Base-by-base conservation (phyloP, 257 asterid genomes). In the Cinchona pubescens region DNA sequence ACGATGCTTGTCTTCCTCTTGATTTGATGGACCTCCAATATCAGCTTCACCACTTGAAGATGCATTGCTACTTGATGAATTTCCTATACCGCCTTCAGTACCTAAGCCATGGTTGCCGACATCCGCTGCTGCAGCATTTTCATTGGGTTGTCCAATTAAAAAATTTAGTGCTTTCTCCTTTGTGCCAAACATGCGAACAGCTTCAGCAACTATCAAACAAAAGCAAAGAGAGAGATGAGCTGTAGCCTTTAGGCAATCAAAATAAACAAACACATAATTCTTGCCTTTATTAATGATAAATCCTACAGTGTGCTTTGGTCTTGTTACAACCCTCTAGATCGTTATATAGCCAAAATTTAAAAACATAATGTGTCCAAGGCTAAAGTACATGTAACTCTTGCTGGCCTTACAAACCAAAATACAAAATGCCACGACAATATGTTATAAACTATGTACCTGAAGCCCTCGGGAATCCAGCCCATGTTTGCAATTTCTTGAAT, bases 401-500 rank as follows among this genome's bases (percentile, higher is more conserved):
- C 25, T 19, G 58, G 25, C 58, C 5, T 51, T 23, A 53, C 5
- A 23, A 2, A 72, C 9, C n/a, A 1, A 56, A 37, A 43, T 45
- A 29, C 35, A 37, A 70, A 62, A 64, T 19, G 78, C 49, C 58
- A 69, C 51, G 75, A 35, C 4, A 51, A 25, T 34, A 69, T 53
- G 58, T 34, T 30, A 51, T 55, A 67, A 34, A 77, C 35, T 49
- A 48, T 37, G 76, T 82, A 94, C 98, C 97, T 82, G 87, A 79
- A 80, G 85, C 89, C 78, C 82, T 85, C 0, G 87, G 86, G 80
- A 89, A 89, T 75, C 96, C n/a, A n/a, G n/a, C n/a, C 97, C 93
- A 89, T 87, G 73, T 93, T 70, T 46, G 75, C 78, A 46, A 87
- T 90, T 73, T 84, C 83, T 81, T 87, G 88, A 69, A 66, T 84